Conservation (phyloP, 2,329 filamentous ascomycete genomes). For the Claviceps sorghi region DNA sequence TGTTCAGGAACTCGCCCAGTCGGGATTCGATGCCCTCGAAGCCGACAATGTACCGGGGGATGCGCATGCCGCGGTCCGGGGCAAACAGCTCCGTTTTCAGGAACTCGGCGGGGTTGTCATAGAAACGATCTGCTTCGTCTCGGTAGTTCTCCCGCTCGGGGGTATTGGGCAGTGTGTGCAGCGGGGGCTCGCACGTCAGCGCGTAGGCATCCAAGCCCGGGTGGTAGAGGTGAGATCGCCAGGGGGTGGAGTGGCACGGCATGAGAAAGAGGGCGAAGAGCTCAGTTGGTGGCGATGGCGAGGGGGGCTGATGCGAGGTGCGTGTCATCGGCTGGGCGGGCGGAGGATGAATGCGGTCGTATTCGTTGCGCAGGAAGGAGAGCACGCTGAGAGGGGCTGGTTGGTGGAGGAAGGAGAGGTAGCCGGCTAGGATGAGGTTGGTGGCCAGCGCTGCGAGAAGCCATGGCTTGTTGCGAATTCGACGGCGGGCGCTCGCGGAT, state of each 20-base stretch:
- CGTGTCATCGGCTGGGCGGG: constrained; percentile 10
- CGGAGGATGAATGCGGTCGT: constrained; percentile 41
- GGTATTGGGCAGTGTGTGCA: constrained; percentile 46
- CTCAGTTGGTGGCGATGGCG: constrained; percentile 22
- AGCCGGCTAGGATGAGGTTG: constrained; percentile 59
- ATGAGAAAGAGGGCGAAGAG: constrained; percentile 71
- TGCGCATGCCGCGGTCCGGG: constrained; percentile 7
- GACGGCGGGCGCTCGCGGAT: constrained; percentile 13
- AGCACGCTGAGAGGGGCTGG: constrained; percentile 64
- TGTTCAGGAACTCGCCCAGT: constrained; percentile 30
- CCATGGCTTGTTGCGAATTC: constrained; percentile 38
- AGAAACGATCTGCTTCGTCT: constrained; percentile 88
- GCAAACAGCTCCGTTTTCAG: constrained; percentile 37
- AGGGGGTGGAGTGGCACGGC: constrained; percentile 92
- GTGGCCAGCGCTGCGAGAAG: constrained; percentile 43
- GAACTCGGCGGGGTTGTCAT: constrained; percentile 47
- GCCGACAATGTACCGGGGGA: constrained; percentile 45
- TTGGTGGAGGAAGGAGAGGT: constrained; percentile 65
- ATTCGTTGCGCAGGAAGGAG: constrained; percentile 58
- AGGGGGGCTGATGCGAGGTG: constrained; percentile 7
- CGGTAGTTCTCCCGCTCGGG: constrained; percentile 53
- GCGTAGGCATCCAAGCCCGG: constrained; percentile 66
- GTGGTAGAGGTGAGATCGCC: constrained; percentile 76
- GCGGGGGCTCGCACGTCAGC: constrained; percentile 76
- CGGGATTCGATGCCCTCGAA: constrained; percentile 42